Percentiles rank a stretch among this genome's conserved stretches.
phyloP scores from a whole-genome alignment of 352 stramenopile genomes.

The Pythium monospermum region DNA sequence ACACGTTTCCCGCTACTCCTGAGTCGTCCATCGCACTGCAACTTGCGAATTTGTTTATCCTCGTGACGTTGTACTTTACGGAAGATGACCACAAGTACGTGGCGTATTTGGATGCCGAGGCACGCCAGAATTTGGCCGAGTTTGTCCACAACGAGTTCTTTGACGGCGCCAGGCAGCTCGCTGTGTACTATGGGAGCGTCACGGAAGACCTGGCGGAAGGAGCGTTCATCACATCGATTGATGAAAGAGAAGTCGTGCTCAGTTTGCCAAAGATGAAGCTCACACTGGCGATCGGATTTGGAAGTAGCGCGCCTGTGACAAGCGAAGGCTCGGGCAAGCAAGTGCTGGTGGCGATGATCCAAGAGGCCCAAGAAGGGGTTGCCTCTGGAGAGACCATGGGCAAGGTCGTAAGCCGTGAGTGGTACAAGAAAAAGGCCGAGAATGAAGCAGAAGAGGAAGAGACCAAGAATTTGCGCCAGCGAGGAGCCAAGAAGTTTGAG shows the following conservation, averaged over 20 bases:
- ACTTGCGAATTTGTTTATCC: constrained; percentile 83
- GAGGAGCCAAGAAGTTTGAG: constrained; percentile 21
- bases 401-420: constrained; percentile 67
- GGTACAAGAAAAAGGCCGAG: constrained; percentile 39
- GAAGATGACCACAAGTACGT: constrained; percentile 60
- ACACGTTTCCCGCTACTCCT: constrained; percentile 93
- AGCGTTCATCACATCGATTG: constrained; percentile 59
- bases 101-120: constrained; percentile 74
- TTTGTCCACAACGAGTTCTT: constrained; percentile 80
- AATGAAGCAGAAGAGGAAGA: constrained; percentile 27
- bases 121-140: constrained; percentile 53
- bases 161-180: constrained; percentile 65
- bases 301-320: constrained; percentile 62
- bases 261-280: constrained; percentile 79
- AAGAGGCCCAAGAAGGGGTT: constrained; percentile 53
- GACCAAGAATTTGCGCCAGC: constrained; percentile 42
- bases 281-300: constrained; percentile 80
- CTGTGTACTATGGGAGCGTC: constrained; percentile 81
- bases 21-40: constrained; percentile 91
- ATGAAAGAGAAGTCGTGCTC: constrained; percentile 76
- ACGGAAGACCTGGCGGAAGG: constrained; percentile 67
- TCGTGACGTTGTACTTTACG: constrained; percentile 73
- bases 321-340: constrained; percentile 66
- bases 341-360: constrained; percentile 65
- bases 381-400: constrained; percentile 69